Base-by-base conservation (phyloP, 805 yeast species). In the Diddensiella caesifluorescens region DNA sequence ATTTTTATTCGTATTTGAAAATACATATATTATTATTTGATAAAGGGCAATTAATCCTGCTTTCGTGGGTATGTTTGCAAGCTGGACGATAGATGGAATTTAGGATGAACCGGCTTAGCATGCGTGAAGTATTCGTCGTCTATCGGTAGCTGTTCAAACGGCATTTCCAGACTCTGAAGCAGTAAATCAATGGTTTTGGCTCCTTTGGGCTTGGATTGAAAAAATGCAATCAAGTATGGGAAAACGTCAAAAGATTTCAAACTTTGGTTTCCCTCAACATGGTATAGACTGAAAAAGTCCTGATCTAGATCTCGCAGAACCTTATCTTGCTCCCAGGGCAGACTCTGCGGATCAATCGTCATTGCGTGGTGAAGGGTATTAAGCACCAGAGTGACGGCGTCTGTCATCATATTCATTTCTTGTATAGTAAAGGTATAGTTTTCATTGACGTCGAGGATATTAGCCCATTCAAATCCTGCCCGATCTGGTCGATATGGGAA, bases 391-490 rank as follows among this genome's bases (percentile, higher is more conserved):
- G 59, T 58, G 1, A 53, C 44, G 2, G 65, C 64, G 40, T 52
- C 43, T 19, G 71, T 54, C 1, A 71, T 45, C 4, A 51, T 13
- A 13, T 54, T 48, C 5, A 60, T 41, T 35, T 79, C 84, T 0
- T 51, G 37, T 12, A 47, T 49, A 1, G 67, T 53, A 44, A 60
- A 74, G 13, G 55, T 50, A 52, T 80, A 80, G 4, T 64, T 52
- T 51, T 80, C 86, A 49, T 71, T 68, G 10, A 71, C 68, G 13
- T 69, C 69, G 12, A 78, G 56, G 27, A 65, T 67, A 2, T 60
- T 51, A 34, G 68, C 72, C 83, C 83, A 77, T 1, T 61, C 53
- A 27, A 61, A 61, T 9, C 45, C 49, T 20, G 40, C 23, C 23
- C 28, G 28, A n/a, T 37, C 44, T 5, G 29, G 38, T 3, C 52